Percentiles rank a stretch among this genome's conserved stretches.
phyloP scores from a whole-genome alignment of 1,284 basidiomycete genomes.

The Garcileccinum viscosum region DNA sequence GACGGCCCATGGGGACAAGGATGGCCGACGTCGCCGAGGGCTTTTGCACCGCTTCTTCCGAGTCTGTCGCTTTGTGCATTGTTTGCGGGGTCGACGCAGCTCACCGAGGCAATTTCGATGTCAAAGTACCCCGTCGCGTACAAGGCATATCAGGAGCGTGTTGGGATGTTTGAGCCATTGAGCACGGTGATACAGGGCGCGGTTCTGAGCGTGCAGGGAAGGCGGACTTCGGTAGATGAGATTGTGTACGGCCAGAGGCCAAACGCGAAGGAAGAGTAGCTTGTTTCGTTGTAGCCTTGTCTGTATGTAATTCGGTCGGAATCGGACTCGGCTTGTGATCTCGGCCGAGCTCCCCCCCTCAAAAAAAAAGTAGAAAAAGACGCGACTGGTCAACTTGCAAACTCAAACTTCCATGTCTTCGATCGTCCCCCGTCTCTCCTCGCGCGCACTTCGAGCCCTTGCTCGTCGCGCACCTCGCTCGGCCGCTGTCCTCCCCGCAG shows the following conservation, averaged over 20 bases:
- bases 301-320: conserved; percentile 15
- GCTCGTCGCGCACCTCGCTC: conserved; percentile 28
- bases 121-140: conserved; percentile 82
- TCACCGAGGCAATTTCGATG: conserved; percentile 81
- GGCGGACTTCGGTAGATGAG: conserved; percentile 44
- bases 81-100: conserved; percentile 76
- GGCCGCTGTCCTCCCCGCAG: conserved; percentile 46
- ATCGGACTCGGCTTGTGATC: conserved; percentile 5
- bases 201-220: conserved; percentile 42
- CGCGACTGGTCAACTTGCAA: neutral
- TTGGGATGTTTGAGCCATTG: conserved; percentile 81
- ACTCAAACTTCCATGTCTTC: conserved; percentile 23
- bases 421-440: conserved; percentile 31
- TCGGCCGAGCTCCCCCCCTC: conserved; percentile 29
- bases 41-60: conserved; percentile 55
- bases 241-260: conserved; percentile 50
- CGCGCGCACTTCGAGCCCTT: conserved; percentile 28
- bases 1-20: conserved; percentile 44
- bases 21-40: conserved; percentile 29
- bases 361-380: conserved; percentile 21
- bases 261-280: conserved; percentile 26
- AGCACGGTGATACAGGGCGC: conserved; percentile 54
- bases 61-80: conserved; percentile 66
- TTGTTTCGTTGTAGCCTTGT: neutral
- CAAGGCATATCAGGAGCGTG: conserved; percentile 73